A percentile compares a stretch with the other conserved stretches of the same genome.
phyloP scores from a whole-genome alignment of 2,329 filamentous ascomycete species.

The Cercospora janseana region DNA sequence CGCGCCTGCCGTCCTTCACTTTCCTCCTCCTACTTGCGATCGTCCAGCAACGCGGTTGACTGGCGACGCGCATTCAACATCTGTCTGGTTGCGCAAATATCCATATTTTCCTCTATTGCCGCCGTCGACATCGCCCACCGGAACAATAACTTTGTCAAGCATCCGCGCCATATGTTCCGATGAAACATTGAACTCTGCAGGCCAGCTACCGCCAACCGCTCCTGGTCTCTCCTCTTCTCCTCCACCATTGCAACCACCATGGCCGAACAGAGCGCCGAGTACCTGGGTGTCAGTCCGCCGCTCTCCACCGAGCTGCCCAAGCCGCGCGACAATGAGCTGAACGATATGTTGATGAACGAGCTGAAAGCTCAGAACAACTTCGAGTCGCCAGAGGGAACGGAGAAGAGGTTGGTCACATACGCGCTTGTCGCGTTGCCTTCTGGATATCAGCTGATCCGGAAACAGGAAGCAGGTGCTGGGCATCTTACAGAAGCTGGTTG shows the following conservation, averaged over 20 bases:
- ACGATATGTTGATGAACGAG: constrained; percentile 77
- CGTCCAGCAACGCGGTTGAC: constrained; percentile 3
- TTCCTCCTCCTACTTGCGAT: constrained; percentile 1
- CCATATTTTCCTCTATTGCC: constrained; percentile 9
- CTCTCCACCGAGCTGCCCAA: constrained; percentile 77
- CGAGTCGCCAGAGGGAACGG: constrained; percentile 76
- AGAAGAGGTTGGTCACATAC: constrained; percentile 64
- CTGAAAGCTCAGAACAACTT: constrained; percentile 89
- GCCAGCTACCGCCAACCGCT: constrained; percentile 6
- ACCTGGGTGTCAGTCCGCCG: constrained; percentile 45
- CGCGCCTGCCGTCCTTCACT: constrained; percentile 9
- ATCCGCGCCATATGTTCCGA: constrained; percentile 9
- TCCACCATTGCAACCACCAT: constrained; percentile 10
- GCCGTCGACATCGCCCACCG: background rate
- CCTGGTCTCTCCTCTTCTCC: constrained; percentile 6
- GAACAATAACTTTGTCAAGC: background rate
- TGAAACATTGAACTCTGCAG: constrained; percentile 11
- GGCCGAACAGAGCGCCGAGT: constrained; percentile 22
- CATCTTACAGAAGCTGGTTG: constrained; percentile 73
- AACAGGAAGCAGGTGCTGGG: constrained; percentile 69
- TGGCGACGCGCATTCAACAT: constrained; percentile 1
- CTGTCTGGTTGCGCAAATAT: constrained; percentile 6
- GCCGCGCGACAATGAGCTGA: constrained; percentile 70
- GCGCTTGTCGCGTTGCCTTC: background rate
- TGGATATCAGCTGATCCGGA: constrained; percentile 18